phyloP scores from a whole-genome alignment of 257 asterid species.

The Forsythia suspensa region DNA sequence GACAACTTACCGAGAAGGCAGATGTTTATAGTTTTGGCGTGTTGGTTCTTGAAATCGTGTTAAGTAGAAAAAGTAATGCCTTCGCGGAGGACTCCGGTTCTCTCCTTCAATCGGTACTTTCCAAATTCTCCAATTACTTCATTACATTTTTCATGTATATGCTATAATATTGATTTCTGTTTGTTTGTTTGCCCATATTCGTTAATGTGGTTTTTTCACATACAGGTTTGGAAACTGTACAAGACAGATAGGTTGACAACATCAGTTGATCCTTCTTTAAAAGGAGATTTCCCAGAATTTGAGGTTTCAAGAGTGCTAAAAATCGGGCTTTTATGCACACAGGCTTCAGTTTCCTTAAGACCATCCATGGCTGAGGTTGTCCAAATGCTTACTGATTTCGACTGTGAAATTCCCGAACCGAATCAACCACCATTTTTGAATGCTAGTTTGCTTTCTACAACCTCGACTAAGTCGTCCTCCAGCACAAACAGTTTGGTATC shows the following conservation, averaged over 20 bases:
- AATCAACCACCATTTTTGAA: slow-evolving; percentile 79
- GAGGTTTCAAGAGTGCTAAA: slow-evolving; percentile 56
- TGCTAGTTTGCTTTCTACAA: slow-evolving; percentile 35
- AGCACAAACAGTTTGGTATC: slow-evolving; percentile 46
- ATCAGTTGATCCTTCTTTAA: slow-evolving; percentile 52
- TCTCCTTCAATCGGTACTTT: slow-evolving; percentile 68
- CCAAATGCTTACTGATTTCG: slow-evolving; percentile 55
- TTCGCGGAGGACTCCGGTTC: slow-evolving; percentile 64
- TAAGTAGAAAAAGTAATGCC: slow-evolving; percentile 72
- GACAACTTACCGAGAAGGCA: slow-evolving; percentile 95
- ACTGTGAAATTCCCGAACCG: slow-evolving; percentile 59
- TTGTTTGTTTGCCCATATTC: not conserved
- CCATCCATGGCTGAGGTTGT: slow-evolving; percentile 86
- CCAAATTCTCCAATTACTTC: not conserved
- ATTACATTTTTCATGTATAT: not conserved
- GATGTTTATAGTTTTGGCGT: slow-evolving; percentile 87
- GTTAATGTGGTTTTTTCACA: not conserved
- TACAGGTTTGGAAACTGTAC: slow-evolving; percentile 77
- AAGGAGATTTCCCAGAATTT: slow-evolving; percentile 46
- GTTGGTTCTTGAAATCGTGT: slow-evolving; percentile 73
- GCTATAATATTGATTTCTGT: too few relatives aligned
- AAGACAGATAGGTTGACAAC: slow-evolving; percentile 49
- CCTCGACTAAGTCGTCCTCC: slow-evolving; percentile 49
- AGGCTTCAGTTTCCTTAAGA: slow-evolving; percentile 72
- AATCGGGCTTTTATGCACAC: slow-evolving; percentile 80